Evolutionary conservation across 768 basidiomycete species (phyloP).

Genomic region (Leccinum disarticulatum): DNA sequence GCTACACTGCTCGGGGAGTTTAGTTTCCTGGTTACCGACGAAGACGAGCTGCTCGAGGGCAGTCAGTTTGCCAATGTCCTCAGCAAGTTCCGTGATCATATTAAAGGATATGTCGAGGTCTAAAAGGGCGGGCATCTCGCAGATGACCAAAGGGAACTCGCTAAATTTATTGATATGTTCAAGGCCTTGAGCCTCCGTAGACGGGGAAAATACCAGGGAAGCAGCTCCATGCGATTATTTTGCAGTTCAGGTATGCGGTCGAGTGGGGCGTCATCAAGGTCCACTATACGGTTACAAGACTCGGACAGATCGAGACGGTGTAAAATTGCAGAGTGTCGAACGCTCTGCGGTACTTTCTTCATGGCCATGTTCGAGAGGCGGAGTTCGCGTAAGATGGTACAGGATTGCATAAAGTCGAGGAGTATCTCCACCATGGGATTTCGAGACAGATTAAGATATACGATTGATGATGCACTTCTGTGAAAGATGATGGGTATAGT

Average conservation of each 20-base stretch:
- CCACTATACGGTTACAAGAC: conserved; percentile 86
- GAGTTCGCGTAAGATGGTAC: conserved; percentile 79
- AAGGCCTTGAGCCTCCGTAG: conserved; percentile 69
- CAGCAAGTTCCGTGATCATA: conserved; percentile 76
- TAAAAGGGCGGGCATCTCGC: conserved; percentile 65
- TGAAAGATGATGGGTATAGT: conserved; percentile 89
- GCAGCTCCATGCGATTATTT: conserved; percentile 87
- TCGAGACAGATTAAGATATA: conserved; percentile 83
- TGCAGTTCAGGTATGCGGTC: conserved; percentile 76
- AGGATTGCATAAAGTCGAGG: conserved; percentile 92
- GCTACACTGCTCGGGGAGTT: conserved; percentile 62
- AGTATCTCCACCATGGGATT: conserved; percentile 97
- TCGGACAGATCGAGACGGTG: conserved; percentile 69
- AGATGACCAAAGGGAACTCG: conserved; percentile 70
- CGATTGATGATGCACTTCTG: conserved; percentile 78
- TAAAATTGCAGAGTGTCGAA: conserved; percentile 72
- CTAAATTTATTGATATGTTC: conserved; percentile 94
- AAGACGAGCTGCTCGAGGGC: conserved; percentile 72
- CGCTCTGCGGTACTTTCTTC: conserved; percentile 86
- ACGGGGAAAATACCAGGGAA: conserved; percentile 84
- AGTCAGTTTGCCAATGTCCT: conserved; percentile 68
- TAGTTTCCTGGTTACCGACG: conserved; percentile 81
- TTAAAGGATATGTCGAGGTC: conserved; percentile 97
- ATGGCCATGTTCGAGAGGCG: conserved; percentile 89
- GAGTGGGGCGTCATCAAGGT: conserved; percentile 83